Base-by-base conservation (phyloP, 768 basidiomycete species). In the Mycena kentingensis region DNA sequence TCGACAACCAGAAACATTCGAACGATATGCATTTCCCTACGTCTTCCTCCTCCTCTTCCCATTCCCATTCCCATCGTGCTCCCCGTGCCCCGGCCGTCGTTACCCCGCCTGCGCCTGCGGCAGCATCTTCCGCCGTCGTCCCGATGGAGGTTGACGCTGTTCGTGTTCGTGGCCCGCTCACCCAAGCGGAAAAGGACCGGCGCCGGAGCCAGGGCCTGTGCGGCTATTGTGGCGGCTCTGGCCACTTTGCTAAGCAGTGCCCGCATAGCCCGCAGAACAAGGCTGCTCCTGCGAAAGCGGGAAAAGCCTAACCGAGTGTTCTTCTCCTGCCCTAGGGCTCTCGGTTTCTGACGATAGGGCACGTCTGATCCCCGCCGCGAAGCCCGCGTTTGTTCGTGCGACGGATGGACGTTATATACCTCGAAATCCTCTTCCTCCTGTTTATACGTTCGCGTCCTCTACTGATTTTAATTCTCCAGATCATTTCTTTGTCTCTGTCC, bases 271-370 rank as follows among this genome's bases (percentile, higher is more conserved):
- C 49, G 19, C 41, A 50, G 18, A 50, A 29, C 26, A 41, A 44
- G 44, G 51, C 51, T 39, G 10, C 49, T 32, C 5, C 51, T 24
- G 32, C 47, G 18, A 16, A 5, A 21, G 28, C 45, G 55, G 55
- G 55, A 57, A 67, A 67, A 66, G 65, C 63, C 53, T 60, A 54
- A 57, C 63, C 62, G 60, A 60, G 46, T 46, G 59, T 37, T 29
- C 49, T 31, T 29, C 49, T 38, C 16, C 46, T n/a, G 60, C 60
- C 60, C 62, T 61, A 27, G 49, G 49, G 60, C 61, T 48, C 54
- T 55, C 59, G 59, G 61, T 42, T 44, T 42, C 55, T 51, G 50
- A 42, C 48, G 41, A 42, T 46, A 51, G 45, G 34, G 27, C 51
- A 44, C 56, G 34, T 38, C 47, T 37, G 41, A 19, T 51, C 27